A percentile compares a stretch with the other conserved stretches of the same genome.
Evolutionary conservation across 2,329 filamentous ascomycete genomes (phyloP).

Genomic region (Elsinoe arachidis): DNA sequence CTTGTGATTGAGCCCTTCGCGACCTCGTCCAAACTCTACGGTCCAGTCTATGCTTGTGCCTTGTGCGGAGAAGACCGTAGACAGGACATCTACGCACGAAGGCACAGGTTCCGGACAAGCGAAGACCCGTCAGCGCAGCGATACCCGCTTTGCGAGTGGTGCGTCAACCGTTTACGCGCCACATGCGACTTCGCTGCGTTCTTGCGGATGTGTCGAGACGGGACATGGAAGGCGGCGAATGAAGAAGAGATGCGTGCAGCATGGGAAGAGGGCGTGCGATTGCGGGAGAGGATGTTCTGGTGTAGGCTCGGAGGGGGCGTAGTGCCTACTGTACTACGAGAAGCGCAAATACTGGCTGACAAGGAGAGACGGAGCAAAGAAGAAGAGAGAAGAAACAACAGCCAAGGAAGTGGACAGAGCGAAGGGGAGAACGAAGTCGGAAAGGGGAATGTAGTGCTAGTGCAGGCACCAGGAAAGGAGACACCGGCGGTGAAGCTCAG

Average conservation of each 20-base stretch:
- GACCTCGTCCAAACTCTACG: slow-evolving; percentile 43
- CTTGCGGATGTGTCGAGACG: slow-evolving; percentile 81
- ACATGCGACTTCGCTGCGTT: slow-evolving; percentile 92
- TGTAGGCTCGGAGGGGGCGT: slow-evolving; percentile 85
- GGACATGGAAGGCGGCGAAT: slow-evolving; percentile 77
- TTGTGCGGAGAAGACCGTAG: slow-evolving; percentile 79
- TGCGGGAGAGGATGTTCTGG: slow-evolving; percentile 97
- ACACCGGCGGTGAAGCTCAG: slow-evolving; percentile 5
- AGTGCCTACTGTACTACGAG: slow-evolving; percentile 49
- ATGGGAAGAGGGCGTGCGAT: slow-evolving; percentile 87
- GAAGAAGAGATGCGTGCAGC: slow-evolving; percentile 75
- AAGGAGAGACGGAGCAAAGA: slow-evolving; percentile 1
- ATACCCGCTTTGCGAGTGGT: slow-evolving; percentile 85
- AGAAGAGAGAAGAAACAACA: neutral
- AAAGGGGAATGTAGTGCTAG: neutral
- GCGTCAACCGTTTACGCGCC: slow-evolving; percentile 70
- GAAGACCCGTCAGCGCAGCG: slow-evolving; percentile 80
- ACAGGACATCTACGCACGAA: slow-evolving; percentile 62
- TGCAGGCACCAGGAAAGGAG: neutral
- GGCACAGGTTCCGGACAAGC: slow-evolving; percentile 79
- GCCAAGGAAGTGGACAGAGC: neutral
- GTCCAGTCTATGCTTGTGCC: slow-evolving; percentile 62
- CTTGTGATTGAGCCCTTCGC: slow-evolving; percentile 80
- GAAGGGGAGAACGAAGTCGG: neutral
- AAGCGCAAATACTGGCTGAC: neutral